A percentile compares a stretch with the other conserved stretches of the same genome.
Conservation (phyloP, 495 filamentous ascomycete species). For the Chlorociboria aeruginascens region DNA sequence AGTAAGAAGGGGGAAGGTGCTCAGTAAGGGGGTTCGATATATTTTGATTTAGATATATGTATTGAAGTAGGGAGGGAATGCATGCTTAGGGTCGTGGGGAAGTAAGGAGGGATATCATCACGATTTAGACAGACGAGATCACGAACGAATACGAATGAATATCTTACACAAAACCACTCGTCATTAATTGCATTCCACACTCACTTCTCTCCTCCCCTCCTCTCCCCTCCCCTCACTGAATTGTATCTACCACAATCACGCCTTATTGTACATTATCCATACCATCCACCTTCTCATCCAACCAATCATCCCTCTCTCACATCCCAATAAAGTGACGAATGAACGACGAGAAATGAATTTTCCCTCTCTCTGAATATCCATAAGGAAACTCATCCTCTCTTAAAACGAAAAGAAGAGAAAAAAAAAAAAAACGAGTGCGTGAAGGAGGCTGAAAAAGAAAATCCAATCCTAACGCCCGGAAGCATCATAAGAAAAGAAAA, state of each 20-base stretch:
- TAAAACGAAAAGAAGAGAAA: no score
- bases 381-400: background rate
- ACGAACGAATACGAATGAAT: background rate
- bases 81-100: no score
- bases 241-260: background rate
- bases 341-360: background rate
- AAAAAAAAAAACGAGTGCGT: background rate
- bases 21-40: no score
- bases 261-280: background rate
- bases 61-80: no score
- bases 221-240: no score
- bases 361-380: background rate
- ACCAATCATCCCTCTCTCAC: no score
- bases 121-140: conserved; percentile 4
- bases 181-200: no score
- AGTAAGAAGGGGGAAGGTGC: no score
- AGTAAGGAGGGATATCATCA: background rate
- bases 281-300: no score
- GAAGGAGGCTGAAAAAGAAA: background rate
- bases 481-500: background rate
- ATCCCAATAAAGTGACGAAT: background rate
- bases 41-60: no score
- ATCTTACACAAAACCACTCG: no score
- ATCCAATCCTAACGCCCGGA: background rate
- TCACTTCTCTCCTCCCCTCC: no score